Base-by-base conservation (phyloP, 2,329 filamentous ascomycete genomes). In the Proliferodiscus dingleyae region DNA sequence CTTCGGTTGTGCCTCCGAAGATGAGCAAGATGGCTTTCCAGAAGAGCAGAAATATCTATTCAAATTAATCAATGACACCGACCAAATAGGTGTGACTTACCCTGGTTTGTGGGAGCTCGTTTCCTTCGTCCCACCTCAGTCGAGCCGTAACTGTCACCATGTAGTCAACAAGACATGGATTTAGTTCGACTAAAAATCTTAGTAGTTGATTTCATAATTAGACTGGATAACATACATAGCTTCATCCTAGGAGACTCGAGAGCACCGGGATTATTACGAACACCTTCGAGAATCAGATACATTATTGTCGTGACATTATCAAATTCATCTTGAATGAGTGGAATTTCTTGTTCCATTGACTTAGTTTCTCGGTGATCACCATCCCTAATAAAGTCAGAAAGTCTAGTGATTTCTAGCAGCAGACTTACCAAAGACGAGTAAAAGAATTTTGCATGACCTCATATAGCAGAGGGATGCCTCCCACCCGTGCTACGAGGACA, bases 21-120 rank as follows among this genome's bases (percentile, higher is more conserved):
- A 86, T 77, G 2, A 97, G 76, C 13, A 97, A 71, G 7, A 95
- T 79, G 0, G 87, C 83, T 68, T 98, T 98, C 91, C 93, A 97
- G 39, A 94, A 79, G 2, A 97, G 71, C 6, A 96, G 71, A 43
- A 95, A 81, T 32, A 93, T 78, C 75, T 85, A 58, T 8, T 10
- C 7, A 22, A 24, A 46, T 68, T 36, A 66, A 57, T 36, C 26
- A 43, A n/a, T 11, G 7, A n/a, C 4, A 3, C 26, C 3, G 13
- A 13, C 1, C 18, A 23, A 52, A 62, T 54, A 11, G 16, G 10
- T 34, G 32, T 11, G 32, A 67, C 65, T 18, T 72, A 85, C 70
- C 73, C 85, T 74, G 54, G 80, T 80, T 48, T 86, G 77, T 45
- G 73, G 84, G 62, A 74, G 73, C 52, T 54, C 77, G 67, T 59